Evolutionary conservation across 495 filamentous ascomycete species (phyloP).

Genomic region (Pyronema omphalodes): DNA sequence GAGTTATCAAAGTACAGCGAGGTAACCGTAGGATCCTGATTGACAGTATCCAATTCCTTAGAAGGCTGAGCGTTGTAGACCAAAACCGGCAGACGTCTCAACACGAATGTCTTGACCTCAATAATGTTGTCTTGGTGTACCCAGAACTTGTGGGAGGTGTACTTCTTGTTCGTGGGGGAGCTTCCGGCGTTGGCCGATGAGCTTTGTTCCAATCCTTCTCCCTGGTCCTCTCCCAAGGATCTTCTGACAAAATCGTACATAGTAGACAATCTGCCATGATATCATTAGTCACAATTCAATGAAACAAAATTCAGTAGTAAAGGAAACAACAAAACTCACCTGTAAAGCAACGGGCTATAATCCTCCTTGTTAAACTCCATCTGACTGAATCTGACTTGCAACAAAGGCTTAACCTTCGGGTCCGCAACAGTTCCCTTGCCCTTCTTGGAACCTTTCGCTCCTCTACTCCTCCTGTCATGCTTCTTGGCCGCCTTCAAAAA

Average conservation of each 20-base stretch:
- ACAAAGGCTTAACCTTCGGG: constrained; percentile 75
- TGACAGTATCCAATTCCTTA: constrained; percentile 53
- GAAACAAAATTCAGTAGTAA: neutral
- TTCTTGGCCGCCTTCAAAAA: constrained; percentile 98
- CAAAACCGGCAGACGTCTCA: constrained; percentile 73
- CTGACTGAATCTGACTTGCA: constrained; percentile 71
- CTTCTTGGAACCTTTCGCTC: constrained; percentile 17
- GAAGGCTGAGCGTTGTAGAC: constrained; percentile 77
- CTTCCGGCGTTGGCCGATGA: constrained; percentile 10
- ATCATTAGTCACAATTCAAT: neutral
- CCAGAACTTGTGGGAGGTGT: constrained; percentile 96
- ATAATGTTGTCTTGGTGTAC: constrained; percentile 85
- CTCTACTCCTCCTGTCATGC: constrained; percentile 76
- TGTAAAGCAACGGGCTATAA: constrained; percentile 74
- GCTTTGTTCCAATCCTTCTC: neutral
- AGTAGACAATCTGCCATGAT: constrained; percentile 43
- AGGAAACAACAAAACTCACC: constrained; percentile 23
- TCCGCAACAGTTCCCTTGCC: constrained; percentile 26
- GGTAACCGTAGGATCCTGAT: constrained; percentile 76
- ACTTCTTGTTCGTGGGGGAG: constrained; percentile 27
- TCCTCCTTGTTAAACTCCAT: constrained; percentile 90
- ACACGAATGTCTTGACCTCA: constrained; percentile 86
- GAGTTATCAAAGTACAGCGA: constrained; percentile 89
- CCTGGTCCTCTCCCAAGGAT: constrained; percentile 42
- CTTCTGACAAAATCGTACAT: constrained; percentile 93